phyloP scores from a whole-genome alignment of 2,329 filamentous ascomycete genomes.

The Cordyceps tenuipes region DNA sequence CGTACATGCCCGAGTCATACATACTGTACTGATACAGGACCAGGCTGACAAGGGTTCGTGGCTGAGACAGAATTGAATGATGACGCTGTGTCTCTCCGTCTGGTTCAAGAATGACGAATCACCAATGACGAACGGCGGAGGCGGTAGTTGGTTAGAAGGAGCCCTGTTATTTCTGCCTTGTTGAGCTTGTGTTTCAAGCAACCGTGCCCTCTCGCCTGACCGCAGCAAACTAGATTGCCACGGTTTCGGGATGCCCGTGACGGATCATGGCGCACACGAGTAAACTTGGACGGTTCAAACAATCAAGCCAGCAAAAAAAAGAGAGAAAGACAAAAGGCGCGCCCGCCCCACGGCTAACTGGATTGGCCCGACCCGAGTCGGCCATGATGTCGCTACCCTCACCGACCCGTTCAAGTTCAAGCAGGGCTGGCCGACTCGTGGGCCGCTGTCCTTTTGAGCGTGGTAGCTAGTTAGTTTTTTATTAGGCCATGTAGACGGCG shows the following conservation, averaged over 20 bases:
- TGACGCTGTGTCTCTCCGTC: no score
- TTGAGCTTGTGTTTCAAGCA: background rate
- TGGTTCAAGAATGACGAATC: background rate
- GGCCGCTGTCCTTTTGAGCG: background rate
- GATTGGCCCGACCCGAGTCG: background rate
- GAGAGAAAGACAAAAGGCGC: no score
- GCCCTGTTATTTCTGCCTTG: background rate
- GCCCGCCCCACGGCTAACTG: background rate
- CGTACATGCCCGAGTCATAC: background rate
- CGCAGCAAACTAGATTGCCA: background rate
- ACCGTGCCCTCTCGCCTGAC: constrained; percentile 1
- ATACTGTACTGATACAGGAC: no score
- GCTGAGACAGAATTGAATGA: no score
- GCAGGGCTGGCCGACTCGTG: no score
- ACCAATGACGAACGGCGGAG: no score
- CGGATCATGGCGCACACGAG: constrained; percentile 1
- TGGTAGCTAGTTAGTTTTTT: no score
- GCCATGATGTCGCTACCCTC: background rate
- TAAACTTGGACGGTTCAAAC: no score
- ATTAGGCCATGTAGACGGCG: background rate
- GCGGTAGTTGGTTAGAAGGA: background rate
- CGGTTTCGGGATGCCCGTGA: background rate
- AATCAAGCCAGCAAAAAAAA: no score
- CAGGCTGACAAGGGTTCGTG: background rate
- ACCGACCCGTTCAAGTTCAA: background rate